Evolutionary conservation across 164 flowering plant species (phyloP).

Genomic region (Stephania japonica): DNA sequence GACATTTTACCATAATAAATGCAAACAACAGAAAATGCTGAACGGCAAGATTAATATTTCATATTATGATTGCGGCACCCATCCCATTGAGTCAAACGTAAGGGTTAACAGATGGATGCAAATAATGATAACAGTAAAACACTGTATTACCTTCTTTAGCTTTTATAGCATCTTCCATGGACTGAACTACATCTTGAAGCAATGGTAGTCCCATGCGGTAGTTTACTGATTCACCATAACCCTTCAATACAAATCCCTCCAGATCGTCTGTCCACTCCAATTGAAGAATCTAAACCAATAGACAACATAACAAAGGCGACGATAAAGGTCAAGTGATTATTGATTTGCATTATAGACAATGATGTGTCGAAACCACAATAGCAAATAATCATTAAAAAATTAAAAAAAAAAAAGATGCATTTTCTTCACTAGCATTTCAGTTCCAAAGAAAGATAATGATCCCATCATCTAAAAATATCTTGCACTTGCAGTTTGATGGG

Average conservation of each 20-base stretch:
- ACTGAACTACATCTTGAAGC: slow-evolving; percentile 69
- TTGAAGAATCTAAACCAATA: slow-evolving; percentile 46
- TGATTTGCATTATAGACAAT: neutral
- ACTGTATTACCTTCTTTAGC: slow-evolving; percentile 64
- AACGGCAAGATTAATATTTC: neutral
- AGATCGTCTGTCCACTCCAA: slow-evolving; percentile 97
- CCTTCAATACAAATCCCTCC: slow-evolving; percentile 77
- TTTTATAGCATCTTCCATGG: slow-evolving; percentile 85
- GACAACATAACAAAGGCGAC: slow-evolving; percentile 3
- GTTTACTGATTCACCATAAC: slow-evolving; percentile 85
- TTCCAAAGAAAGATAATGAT: neutral
- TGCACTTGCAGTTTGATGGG: neutral
- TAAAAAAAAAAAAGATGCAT: neutral
- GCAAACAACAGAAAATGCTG: neutral
- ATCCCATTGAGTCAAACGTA: neutral
- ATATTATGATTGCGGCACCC: neutral
- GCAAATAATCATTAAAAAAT: neutral
- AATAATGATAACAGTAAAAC: neutral
- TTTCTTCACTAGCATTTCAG: neutral
- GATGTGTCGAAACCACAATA: neutral
- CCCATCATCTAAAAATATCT: too few relatives aligned
- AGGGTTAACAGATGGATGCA: too few relatives aligned
- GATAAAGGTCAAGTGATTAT: neutral
- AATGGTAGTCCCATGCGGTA: slow-evolving; percentile 88
- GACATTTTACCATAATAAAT: neutral